Base-by-base conservation (phyloP, 192 early-diverging fungal genomes). In the Helicostylum pulchrum region DNA sequence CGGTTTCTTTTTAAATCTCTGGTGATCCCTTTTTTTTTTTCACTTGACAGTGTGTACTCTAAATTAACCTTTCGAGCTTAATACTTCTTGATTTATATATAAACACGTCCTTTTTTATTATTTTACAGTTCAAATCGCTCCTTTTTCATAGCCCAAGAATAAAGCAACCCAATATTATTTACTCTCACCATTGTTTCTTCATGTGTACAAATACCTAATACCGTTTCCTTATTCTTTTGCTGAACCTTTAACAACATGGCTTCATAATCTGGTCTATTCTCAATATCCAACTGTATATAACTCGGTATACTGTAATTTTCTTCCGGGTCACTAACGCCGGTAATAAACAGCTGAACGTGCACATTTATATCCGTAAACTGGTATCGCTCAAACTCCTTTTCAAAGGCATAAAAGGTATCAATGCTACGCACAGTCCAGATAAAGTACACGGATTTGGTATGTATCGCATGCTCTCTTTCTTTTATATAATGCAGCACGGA, bases 401-500 rank as follows among this genome's bases (percentile, higher is more conserved):
- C 57, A 26, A 59, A 59, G 12, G 57, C 57, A 59, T 45, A 45
- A 45, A 20, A 59, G 0, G 57, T 45, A 20, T 59, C 57, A 12
- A 59, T 43, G n/a, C 23, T 59, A 5, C 23, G 57, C 12, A 59
- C 14, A 0, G 17, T 15, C 57, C 57, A 59, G 21, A 59, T 59
- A 8, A 45, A 14, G 26, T 59, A 5, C 11, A 59, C 43, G 14
- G 17, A 19, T 48, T 48, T 48, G 0, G 46, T 48, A 7, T 48
- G 6, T 19, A 48, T 19, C 2, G 20, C 20, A 59, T 26, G 36
- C 12, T 58, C 34, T 19, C 20, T 57, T 9, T 47, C 5, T 19
- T 57, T 14, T 20, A 66, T 7, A 4, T 19, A 46, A 42, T 70
- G 47, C 15, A 70, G 11, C 8, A 64, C 54, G 30, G 59, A 48